These are phyloP conservation scores for Linnemannia schmuckeri DNA, from an alignment of 192 early-diverging fungal genomes.

Conservation along the genomic window DNA sequence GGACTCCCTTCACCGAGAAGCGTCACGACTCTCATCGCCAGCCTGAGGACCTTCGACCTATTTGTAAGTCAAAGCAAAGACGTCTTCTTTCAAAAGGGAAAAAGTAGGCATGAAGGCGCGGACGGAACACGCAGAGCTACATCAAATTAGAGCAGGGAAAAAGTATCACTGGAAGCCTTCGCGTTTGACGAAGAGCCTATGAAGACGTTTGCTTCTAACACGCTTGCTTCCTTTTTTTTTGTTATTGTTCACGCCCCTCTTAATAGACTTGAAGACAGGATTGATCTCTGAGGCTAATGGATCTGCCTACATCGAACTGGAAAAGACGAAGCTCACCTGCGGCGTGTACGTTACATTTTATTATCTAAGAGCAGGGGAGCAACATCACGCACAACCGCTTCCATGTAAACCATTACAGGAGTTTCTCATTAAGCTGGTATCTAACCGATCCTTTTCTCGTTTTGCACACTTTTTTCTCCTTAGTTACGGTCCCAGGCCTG, in stretches of 20 bases:
- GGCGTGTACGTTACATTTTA: slow-evolving; percentile 73
- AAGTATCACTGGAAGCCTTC: neutral
- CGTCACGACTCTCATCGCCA: slow-evolving; percentile 62
- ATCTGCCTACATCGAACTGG: slow-evolving; percentile 81
- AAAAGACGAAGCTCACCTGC: slow-evolving; percentile 80
- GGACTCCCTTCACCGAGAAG: slow-evolving; percentile 37
- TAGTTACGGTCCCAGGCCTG: slow-evolving; percentile 81
- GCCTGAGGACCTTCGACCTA: slow-evolving; percentile 66
- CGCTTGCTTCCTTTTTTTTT: neutral
- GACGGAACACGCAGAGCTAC: neutral
- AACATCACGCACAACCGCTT: no score
- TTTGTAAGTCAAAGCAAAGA: slow-evolving; percentile 58
- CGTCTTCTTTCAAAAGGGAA: neutral
- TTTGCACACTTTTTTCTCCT: neutral
- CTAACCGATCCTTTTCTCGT: neutral
- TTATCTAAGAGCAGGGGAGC: neutral
- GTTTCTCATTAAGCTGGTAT: neutral
- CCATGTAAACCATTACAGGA: neutral
- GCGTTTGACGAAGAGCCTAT: neutral
- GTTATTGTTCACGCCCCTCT: neutral
- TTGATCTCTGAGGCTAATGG: slow-evolving; percentile 80
- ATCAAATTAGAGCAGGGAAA: no score
- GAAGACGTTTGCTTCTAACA: neutral
- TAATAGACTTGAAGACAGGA: slow-evolving; percentile 76
- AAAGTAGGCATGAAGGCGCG: neutral